These are phyloP conservation scores for Lippia alba DNA, from an alignment of 305 asterid genomes.

Conservation along the genomic window DNA sequence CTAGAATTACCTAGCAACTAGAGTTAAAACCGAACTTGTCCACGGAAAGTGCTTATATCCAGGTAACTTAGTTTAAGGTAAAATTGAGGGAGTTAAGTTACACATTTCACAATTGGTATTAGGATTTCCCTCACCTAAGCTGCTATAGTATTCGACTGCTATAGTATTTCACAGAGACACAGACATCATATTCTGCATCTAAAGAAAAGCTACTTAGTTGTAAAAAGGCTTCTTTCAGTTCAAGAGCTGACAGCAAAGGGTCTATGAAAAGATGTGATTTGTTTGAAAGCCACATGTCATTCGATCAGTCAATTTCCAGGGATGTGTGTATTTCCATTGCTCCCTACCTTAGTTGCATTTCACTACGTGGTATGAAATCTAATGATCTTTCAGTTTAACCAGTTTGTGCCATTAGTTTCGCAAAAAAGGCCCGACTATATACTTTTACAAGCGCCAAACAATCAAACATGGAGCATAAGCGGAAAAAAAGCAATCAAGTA, in stretches of 20 bases:
- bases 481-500: too few species aligned
- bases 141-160: background rate
- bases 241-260: background rate
- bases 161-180: background rate
- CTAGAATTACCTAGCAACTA: too few species aligned
- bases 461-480: too few species aligned
- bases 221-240: background rate
- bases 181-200: background rate
- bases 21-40: too few species aligned
- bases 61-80: background rate
- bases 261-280: background rate
- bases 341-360: background rate
- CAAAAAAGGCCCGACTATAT: too few species aligned
- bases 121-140: background rate
- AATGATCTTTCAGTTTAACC: slow-evolving; percentile 2
- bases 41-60: too few species aligned
- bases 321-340: background rate
- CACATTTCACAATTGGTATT: background rate
- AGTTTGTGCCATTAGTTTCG: too few species aligned
- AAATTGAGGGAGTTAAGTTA: too few species aligned
- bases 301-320: background rate
- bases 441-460: too few species aligned
- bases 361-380: background rate
- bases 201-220: background rate
- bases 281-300: background rate